Evolutionary conservation across 371 early-diverging fungal species (phyloP), one percentile per base, ranked within the genome.

Genomic region (Mucor racemosus): DNA sequence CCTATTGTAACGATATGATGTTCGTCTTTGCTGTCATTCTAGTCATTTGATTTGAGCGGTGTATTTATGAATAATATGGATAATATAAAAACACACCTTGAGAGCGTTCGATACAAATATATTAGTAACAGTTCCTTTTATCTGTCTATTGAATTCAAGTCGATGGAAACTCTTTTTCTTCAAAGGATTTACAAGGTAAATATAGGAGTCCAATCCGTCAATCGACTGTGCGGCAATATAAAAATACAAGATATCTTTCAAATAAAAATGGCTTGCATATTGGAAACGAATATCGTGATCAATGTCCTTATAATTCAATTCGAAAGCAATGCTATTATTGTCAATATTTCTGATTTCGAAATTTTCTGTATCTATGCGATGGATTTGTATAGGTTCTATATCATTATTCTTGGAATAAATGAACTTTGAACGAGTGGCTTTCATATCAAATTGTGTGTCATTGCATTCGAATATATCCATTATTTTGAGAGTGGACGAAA

Each of bases 1-100:
- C 68, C 68, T 14, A 68, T 34, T 0, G 54, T 63, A n/a, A 63
- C 31, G 17, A 68, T 58, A 38, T 58, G 21, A 38, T 68, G 50
- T 15, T 63, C 64, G 5, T 63, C 31, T 38, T 31, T 58, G 11
- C 15, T 10, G 11, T 17, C 34, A 8, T 39, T 40, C 54, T 62
- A 39, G 14, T 36, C 38, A 53, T 5, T n/a, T 1, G n/a, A 0
- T 50, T 36, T 34, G 35, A 26, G 26, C 26, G 26, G 35, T n/a
- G 13, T 8, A 31, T 39, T 53, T 3, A n/a, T 10, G 1, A 11
- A 5, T 15, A n/a, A 3, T 33, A 54, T 5, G n/a, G n/a, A 31
- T 14, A n/a, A 5, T 13, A 11, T 17, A 4, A 26, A 13, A 10
- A 31, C 39, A 35, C 34, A 65, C 66, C 17, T 65, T 36, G 13